Percentiles rank a stretch among this genome's conserved stretches.
phyloP scores from a whole-genome alignment of 2,329 filamentous ascomycete species.

The Teratosphaeria pseudoeucalypti region DNA sequence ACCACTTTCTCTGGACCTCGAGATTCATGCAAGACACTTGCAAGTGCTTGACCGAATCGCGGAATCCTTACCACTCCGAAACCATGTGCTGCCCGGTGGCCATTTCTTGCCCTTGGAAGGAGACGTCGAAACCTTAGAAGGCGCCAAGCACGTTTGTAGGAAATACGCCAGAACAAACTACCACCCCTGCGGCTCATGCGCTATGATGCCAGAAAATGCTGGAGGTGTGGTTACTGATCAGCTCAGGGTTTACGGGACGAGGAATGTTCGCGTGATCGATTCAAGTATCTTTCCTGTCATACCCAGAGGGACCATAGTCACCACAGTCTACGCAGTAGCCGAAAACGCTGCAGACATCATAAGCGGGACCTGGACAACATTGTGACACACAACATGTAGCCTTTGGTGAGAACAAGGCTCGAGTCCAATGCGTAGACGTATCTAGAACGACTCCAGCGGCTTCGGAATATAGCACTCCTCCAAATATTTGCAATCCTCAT shows the following conservation, averaged over 20 bases:
- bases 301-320: slow-evolving; percentile 19
- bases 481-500: slow-evolving; percentile 51
- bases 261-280: slow-evolving; percentile 29
- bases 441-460: neutral
- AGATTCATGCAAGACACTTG: slow-evolving; percentile 18
- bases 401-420: too few relatives aligned
- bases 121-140: slow-evolving; percentile 6
- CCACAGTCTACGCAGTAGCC: slow-evolving; percentile 23
- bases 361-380: neutral
- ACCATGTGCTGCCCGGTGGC: slow-evolving; percentile 12
- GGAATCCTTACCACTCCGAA: slow-evolving; percentile 28
- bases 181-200: slow-evolving; percentile 33
- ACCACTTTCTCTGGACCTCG: slow-evolving; percentile 16
- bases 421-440: neutral
- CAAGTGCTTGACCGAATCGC: slow-evolving; percentile 31
- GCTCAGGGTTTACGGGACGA: slow-evolving; percentile 28
- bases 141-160: slow-evolving; percentile 11
- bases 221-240: slow-evolving; percentile 31
- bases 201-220: slow-evolving; percentile 14
- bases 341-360: slow-evolving; percentile 23
- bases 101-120: slow-evolving; percentile 4
- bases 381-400: neutral
- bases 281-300: slow-evolving; percentile 21
- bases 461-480: slow-evolving; percentile 46
- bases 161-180: slow-evolving; percentile 19